Base-by-base conservation (phyloP, 2,329 filamentous ascomycete species). In the Phaeosphaeriaceae sp. region DNA sequence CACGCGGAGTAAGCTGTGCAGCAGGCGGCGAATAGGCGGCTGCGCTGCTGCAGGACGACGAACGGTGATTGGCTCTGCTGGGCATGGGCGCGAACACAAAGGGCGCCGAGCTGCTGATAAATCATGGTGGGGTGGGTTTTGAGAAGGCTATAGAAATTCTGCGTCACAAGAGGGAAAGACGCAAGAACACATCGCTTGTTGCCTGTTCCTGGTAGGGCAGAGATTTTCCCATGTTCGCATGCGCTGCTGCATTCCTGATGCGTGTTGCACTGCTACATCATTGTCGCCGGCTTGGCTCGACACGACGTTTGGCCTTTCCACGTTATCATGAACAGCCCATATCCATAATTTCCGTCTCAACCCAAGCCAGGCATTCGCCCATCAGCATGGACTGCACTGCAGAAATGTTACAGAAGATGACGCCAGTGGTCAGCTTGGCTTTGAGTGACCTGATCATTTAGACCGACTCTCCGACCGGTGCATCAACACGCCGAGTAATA, bases 41-140 rank as follows among this genome's bases (percentile, higher is more conserved):
- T 54, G 56, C 36, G 36, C 36, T 47, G 54, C 59, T 59, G 59
- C 47, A 22, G 51, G 51, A 46, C 44, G 17, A 31, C 27, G 40
- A 48, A 45, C 53, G 52, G 41, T 62, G 60, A 64, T 62, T 59
- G 65, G 61, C 49, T 56, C 54, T 25, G 40, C n/a, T 7, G 36
- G 51, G 48, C n/a, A 47, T n/a, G 24, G n/a, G 36, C 25, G 33
- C 33, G 54, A 54, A 41, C 31, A 61, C 54, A 68, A 63, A 40
- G 62, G 66, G 67, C 65, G 67, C n/a, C 66, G 54, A 58, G 44
- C 51, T 51, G 60, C 59, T 66, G 60, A 67, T 68, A 59, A 66
- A 65, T 69, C 63, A 70, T 61, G 59, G 64, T 64, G 66, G 66
- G 68, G 62, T 65, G 15, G 17, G 36, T 4, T 40, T 40, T 40